Percentiles rank a stretch among this genome's conserved stretches.
Evolutionary conservation across 768 basidiomycete species (phyloP).

Genomic region (Suillus luteus): DNA sequence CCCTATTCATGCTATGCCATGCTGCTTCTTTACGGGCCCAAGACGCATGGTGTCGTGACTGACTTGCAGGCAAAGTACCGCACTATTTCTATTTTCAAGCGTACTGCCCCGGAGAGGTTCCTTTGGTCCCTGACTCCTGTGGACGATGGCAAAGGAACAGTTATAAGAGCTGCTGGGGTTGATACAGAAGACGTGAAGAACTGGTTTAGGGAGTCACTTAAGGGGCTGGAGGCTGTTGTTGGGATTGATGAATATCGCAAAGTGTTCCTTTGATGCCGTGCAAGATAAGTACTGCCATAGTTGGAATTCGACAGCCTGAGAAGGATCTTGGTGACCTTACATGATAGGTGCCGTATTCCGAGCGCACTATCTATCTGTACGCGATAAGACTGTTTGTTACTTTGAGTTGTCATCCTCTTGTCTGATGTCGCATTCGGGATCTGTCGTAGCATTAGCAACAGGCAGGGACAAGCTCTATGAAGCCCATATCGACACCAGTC

Average conservation of each 20-base stretch:
- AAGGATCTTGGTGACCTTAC: neutral
- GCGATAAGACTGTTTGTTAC: constrained; percentile 1
- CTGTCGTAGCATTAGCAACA: neutral
- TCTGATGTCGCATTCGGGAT: constrained; percentile 3
- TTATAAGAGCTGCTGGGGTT: constrained; percentile 74
- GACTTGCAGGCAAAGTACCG: constrained; percentile 53
- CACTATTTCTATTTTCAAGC: constrained; percentile 63
- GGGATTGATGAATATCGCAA: constrained; percentile 67
- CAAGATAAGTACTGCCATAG: neutral
- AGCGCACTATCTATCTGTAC: constrained; percentile 1
- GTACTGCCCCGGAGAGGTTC: constrained; percentile 52
- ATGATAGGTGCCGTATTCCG: neutral
- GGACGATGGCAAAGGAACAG: constrained; percentile 44
- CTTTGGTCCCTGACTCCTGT: constrained; percentile 83
- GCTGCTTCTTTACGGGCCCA: constrained; percentile 76
- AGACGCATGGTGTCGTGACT: constrained; percentile 47
- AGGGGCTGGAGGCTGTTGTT: constrained; percentile 50
- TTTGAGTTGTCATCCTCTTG: neutral
- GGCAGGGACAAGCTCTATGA: constrained; percentile 37
- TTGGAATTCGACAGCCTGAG: neutral
- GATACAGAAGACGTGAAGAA: constrained; percentile 74
- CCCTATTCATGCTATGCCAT: constrained; percentile 94
- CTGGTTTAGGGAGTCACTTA: constrained; percentile 66
- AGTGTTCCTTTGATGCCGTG: constrained; percentile 49
- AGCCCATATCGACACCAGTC: constrained; percentile 52